A percentile compares a stretch with the other conserved stretches of the same genome.
Conservation (phyloP, 805 yeast species). For the Hanseniaspora meyeri region DNA sequence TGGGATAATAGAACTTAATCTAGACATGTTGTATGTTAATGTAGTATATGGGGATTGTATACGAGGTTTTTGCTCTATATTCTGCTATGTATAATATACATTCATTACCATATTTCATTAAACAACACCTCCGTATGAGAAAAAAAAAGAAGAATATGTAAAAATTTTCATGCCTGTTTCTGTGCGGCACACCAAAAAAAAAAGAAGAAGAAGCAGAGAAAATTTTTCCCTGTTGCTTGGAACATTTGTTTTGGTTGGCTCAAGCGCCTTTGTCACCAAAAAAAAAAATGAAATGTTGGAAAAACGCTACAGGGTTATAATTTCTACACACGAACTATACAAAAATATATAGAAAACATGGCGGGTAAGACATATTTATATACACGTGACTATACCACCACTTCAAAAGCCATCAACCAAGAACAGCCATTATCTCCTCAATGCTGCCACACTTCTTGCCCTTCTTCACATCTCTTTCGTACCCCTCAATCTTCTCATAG, state of each 20-base stretch:
- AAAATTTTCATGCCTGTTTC: too few species aligned
- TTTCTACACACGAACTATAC: too few species aligned
- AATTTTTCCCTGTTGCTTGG: neutral
- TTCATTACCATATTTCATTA: too few species aligned
- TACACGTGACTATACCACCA: neutral
- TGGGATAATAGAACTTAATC: constrained; percentile 91
- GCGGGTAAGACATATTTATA: neutral
- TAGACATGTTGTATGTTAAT: constrained; percentile 65
- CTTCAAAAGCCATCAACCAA: too few species aligned
- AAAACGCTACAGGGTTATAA: too few species aligned
- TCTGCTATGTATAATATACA: neutral
- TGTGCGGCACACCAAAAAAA: too few species aligned
- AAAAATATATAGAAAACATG: neutral
- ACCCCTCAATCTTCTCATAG: constrained; percentile 21
- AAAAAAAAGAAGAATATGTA: too few species aligned
- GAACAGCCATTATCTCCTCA: neutral
- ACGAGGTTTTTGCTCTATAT: neutral
- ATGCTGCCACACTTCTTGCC: constrained; percentile 5
- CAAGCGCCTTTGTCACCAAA: too few species aligned
- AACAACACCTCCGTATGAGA: too few species aligned
- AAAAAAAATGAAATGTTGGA: too few species aligned
- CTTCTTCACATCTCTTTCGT: constrained; percentile 20
- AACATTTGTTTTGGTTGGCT: neutral
- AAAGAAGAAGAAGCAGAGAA: neutral
- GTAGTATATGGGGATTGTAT: neutral